Evolutionary conservation across 495 filamentous ascomycete genomes (phyloP).

Genomic region (Evernia prunastri): DNA sequence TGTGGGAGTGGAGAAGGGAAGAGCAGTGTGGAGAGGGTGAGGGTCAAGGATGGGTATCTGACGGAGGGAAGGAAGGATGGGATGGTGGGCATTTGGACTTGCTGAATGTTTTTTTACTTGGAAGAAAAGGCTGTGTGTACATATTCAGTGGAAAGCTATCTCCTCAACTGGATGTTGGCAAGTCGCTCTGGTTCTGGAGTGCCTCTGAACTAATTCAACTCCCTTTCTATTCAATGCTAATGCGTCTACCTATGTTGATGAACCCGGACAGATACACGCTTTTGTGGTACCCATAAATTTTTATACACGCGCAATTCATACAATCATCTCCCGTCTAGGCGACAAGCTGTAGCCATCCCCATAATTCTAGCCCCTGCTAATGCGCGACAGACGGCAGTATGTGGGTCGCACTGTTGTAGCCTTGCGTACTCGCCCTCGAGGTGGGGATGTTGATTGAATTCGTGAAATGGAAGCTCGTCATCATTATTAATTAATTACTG

Average conservation of each 20-base stretch:
- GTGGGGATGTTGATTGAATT: too few species aligned
- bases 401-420: not conserved
- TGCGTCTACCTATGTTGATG: not conserved
- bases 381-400: not conserved
- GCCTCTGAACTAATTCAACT: not conserved
- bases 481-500: too few species aligned
- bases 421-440: too few species aligned
- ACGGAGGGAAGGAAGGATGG: constrained; percentile 87
- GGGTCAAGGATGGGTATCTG: constrained; percentile 90
- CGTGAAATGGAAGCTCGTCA: too few species aligned
- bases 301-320: not conserved
- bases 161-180: not conserved
- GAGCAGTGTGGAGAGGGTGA: constrained; percentile 75
- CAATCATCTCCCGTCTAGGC: not conserved
- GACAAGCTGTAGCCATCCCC: not conserved
- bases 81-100: constrained; percentile 86
- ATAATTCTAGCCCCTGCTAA: not conserved
- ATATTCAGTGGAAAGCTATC: not conserved
- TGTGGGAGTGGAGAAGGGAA: constrained; percentile 63
- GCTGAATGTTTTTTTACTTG: constrained; percentile 41
- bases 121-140: not conserved
- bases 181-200: not conserved
- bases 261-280: not conserved
- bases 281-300: not conserved
- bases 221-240: not conserved